Percentiles rank a stretch among this genome's conserved stretches.
phyloP scores from a whole-genome alignment of 179 eudicot genomes.

The Drosera spatulata region DNA sequence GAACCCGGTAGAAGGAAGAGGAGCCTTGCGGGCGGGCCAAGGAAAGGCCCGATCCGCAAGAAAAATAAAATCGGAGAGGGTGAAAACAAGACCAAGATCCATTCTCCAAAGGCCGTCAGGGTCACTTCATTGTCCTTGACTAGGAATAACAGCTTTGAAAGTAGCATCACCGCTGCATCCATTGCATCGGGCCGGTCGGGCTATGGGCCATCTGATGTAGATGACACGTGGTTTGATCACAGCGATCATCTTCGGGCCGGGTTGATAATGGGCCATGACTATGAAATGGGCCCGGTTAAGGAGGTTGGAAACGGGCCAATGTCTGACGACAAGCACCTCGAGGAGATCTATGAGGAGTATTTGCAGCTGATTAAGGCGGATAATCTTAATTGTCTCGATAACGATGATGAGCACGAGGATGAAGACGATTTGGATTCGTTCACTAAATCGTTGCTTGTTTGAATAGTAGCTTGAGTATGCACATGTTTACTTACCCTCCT shows the following conservation, averaged over 20 bases:
- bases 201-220: not conserved
- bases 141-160: conserved; percentile 16
- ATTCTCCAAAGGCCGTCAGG: conserved; percentile 37
- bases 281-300: too few species aligned
- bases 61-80: not conserved
- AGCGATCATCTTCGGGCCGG: not conserved
- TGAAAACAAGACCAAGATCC: conserved; percentile 13
- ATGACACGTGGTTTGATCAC: not conserved
- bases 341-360: conserved; percentile 33
- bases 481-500: too few species aligned
- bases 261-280: too few species aligned
- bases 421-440: conserved; percentile 25
- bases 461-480: not conserved
- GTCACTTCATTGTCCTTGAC: conserved; percentile 17
- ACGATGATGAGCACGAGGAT: conserved; percentile 4
- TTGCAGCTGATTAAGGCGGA: conserved; percentile 26
- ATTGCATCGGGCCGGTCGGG: not conserved
- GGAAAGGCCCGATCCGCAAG: not conserved
- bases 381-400: not conserved
- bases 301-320: conserved; percentile 1
- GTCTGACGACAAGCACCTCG: conserved; percentile 4
- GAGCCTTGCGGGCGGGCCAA: not conserved
- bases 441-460: conserved; percentile 28
- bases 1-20: conserved; percentile 13
- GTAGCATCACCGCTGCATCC: not conserved